Conservation (phyloP, 1,284 basidiomycete species). For the Gomphus bonarii region DNA sequence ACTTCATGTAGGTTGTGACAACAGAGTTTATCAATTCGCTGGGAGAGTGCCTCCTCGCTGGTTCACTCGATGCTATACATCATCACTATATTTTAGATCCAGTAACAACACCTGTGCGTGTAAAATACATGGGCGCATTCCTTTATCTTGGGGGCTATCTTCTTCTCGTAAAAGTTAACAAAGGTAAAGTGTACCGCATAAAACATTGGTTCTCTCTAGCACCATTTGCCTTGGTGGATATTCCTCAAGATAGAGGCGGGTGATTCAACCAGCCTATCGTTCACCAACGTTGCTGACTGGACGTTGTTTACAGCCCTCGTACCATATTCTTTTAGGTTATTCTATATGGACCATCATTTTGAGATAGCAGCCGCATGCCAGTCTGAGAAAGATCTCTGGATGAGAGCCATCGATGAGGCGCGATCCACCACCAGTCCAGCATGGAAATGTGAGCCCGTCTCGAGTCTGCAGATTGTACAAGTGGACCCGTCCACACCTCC, state of each 20-base stretch:
- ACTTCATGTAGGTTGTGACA: slow-evolving; percentile 19
- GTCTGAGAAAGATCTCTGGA: slow-evolving; percentile 78
- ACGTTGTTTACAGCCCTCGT: slow-evolving; percentile 44
- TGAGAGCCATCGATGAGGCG: slow-evolving; percentile 49
- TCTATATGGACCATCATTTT: slow-evolving; percentile 58
- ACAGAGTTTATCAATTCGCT: slow-evolving; percentile 54
- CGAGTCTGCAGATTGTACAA: slow-evolving; percentile 40
- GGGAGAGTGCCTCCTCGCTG: slow-evolving; percentile 66
- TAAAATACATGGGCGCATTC: slow-evolving; percentile 84
- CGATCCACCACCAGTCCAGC: slow-evolving; percentile 25
- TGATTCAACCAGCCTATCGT: slow-evolving; percentile 13
- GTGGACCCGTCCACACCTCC: slow-evolving; percentile 25
- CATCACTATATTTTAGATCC: slow-evolving; percentile 33
- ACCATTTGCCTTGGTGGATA: slow-evolving; percentile 62
- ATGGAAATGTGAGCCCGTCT: slow-evolving; percentile 51
- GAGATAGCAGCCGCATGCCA: slow-evolving; percentile 78
- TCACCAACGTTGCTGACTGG: slow-evolving; percentile 11
- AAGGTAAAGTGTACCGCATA: slow-evolving; percentile 74
- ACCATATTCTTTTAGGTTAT: slow-evolving; percentile 72
- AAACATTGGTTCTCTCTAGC: slow-evolving; percentile 77
- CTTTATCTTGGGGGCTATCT: slow-evolving; percentile 80
- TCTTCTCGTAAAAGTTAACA: slow-evolving; percentile 76
- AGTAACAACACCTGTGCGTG: slow-evolving; percentile 41
- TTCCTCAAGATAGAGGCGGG: slow-evolving; percentile 58
- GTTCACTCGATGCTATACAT: slow-evolving; percentile 76